A percentile compares a stretch with the other conserved stretches of the same genome.
Evolutionary conservation across 495 filamentous ascomycete genomes (phyloP).

Genomic region (Penicillium desertorum): DNA sequence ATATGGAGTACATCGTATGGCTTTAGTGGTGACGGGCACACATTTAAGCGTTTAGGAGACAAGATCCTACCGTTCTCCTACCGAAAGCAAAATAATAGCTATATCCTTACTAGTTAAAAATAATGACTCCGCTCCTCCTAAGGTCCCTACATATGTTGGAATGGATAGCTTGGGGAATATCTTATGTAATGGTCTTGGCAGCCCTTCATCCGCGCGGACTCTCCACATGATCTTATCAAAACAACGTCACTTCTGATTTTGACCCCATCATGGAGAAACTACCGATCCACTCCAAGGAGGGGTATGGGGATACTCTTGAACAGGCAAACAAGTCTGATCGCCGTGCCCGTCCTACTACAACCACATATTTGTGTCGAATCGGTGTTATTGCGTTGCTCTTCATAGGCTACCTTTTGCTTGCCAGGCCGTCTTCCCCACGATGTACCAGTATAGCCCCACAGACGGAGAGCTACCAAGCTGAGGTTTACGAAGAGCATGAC

Average conservation of each 20-base stretch:
- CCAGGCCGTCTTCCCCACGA: slow-evolving; percentile 5
- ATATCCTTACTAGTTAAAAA: neutral
- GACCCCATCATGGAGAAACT: slow-evolving; percentile 28
- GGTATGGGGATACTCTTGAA: neutral
- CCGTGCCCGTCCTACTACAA: slow-evolving; percentile 12
- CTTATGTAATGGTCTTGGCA: slow-evolving; percentile 7
- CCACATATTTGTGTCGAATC: slow-evolving; percentile 16
- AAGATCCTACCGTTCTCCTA: neutral
- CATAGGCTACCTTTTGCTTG: slow-evolving; percentile 22
- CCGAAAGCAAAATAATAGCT: neutral
- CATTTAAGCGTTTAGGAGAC: slow-evolving; percentile 5
- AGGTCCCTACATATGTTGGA: no score
- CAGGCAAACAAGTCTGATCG: slow-evolving; percentile 8
- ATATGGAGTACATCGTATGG: no score
- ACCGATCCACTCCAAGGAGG: slow-evolving; percentile 24
- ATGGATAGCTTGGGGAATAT: neutral
- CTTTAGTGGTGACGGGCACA: no score
- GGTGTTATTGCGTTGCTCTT: slow-evolving; percentile 22
- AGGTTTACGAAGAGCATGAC: neutral
- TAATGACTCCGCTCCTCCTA: neutral
- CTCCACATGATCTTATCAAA: slow-evolving; percentile 17
- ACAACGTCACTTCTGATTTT: slow-evolving; percentile 8
- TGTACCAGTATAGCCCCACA: neutral
- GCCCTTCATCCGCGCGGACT: neutral
- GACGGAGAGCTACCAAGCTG: neutral